Evolutionary conservation across 306 rosid species (phyloP), one percentile per base, ranked within the genome.

Genomic region (Urtica urens): DNA sequence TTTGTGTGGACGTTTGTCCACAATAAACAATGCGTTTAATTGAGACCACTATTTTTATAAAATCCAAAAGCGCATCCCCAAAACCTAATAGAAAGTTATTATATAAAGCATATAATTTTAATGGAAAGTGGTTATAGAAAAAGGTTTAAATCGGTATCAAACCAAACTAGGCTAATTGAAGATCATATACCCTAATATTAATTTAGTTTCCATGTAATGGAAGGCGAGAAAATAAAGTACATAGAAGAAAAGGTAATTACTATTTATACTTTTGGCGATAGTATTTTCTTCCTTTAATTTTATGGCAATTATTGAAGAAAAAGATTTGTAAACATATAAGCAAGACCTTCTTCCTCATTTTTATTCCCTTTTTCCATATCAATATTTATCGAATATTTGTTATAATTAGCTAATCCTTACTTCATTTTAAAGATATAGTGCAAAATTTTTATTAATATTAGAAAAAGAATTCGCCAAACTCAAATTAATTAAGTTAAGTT

Each of bases 21-120:
- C 16, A 15, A 25, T 46, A 46, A 24, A 46, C 31, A 2, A 26
- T 14, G 28, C 21, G 2, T 28, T 25, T 18, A 23, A 16, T 49
- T 34, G 10, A 19, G 18, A 4, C 40, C 40, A 35, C 11, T 3
- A 3, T 3, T 49, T 11, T 49, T 15, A 49, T 15, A 10, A 28
- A 49, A 49, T 17, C 14, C 15, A 49, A 49, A 10, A 18, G 12
- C 17, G 54, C 38, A 49, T 49, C 19, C 25, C 25, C 39, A 49
- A 27, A 48, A n/a, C n/a, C 23, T 14, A 49, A 8, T 29, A n/a
- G 7, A 49, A 47, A 49, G 20, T 15, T n/a, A n/a, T n/a, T n/a
- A 25, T 27, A 47, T 47, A 47, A 47, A 28, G 54, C 33, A 49
- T 30, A n/a, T n/a, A 26, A 15, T 15, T 49, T 49, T 49, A 13